Base-by-base conservation (phyloP, 73 alveolate species). In the Symbiodinium pilosum region DNA sequence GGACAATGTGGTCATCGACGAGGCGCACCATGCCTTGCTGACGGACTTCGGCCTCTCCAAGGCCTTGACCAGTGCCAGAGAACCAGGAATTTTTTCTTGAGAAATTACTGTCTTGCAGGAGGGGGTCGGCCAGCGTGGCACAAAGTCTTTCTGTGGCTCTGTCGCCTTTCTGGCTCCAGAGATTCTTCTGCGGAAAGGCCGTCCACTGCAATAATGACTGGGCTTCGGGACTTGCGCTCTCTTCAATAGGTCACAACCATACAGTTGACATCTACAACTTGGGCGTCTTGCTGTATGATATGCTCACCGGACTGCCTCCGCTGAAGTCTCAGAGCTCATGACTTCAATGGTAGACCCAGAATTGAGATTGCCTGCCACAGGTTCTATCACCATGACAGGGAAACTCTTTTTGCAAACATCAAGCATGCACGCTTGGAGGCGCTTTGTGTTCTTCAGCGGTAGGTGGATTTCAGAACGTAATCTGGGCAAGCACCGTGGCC, bases 11-110 rank as follows among this genome's bases (percentile, higher is more conserved):
- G 99, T 99, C 59, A 99, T 99, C 81, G 99, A 99, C 98, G 99
- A 99, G 86, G 93, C 99, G 87, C 99, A 99, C 40, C 99, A 99
- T 87, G 99, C 99, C 52, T 87, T 99, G 99, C 99, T 99, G 81
- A 99, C 99, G 4, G 99, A 99, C 99, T 99, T 99, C 99, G 99
- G 99, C 18, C 99, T 99, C 71, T 99, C 99, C 36, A 99, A 99
- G 94, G 99, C 99, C n/a, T n/a, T n/a, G n/a, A n/a, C n/a, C n/a
- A n/a, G n/a, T n/a, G n/a, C n/a, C n/a, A n/a, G n/a, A n/a, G n/a
- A n/a, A n/a, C n/a, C n/a, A n/a, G n/a, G n/a, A n/a, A n/a, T n/a
- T n/a, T n/a, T n/a, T n/a, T n/a, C n/a, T n/a, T n/a, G n/a, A n/a
- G n/a, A n/a, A n/a, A n/a, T n/a, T n/a, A n/a, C n/a, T 47, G 59